phyloP scores from a whole-genome alignment of 2,329 filamentous ascomycete genomes.

The Sclerotinia glacialis region DNA sequence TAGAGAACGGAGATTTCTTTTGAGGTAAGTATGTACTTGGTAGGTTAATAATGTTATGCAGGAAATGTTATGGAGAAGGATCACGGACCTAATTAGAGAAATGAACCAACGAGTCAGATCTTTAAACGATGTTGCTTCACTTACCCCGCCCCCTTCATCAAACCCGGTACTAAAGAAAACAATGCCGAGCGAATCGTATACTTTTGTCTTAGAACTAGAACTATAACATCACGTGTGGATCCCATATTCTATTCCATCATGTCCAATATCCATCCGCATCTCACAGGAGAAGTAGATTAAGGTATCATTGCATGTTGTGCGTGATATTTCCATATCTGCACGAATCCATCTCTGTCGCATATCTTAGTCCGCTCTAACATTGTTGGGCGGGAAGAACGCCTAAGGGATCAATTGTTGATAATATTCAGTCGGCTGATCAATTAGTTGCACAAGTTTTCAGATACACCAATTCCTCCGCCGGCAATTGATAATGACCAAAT shows the following conservation, averaged over 20 bases:
- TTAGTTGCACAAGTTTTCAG: constrained; percentile 30
- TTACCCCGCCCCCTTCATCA: background rate
- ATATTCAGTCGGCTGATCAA: constrained; percentile 26
- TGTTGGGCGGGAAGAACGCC: constrained; percentile 29
- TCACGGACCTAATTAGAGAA: background rate
- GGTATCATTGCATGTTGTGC: constrained; percentile 12
- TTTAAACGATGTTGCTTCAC: too few species aligned
- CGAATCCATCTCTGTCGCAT: constrained; percentile 22
- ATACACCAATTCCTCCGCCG: constrained; percentile 29
- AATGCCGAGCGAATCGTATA: background rate
- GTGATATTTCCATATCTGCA: constrained; percentile 1
- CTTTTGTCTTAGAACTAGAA: too few species aligned
- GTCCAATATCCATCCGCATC: constrained; percentile 9
- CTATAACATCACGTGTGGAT: constrained; percentile 3
- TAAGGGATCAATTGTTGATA: constrained; percentile 30
- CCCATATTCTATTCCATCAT: background rate
- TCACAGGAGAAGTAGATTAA: background rate
- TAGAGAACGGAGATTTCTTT: constrained; percentile 16
- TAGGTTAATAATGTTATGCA: too few species aligned
- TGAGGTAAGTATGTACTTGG: background rate
- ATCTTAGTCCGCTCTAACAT: constrained; percentile 24
- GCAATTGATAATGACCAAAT: constrained; percentile 32
- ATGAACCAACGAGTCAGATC: constrained; percentile 10
- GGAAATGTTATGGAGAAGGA: background rate
- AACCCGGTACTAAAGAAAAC: background rate